A percentile compares a stretch with the other conserved stretches of the same genome.
Evolutionary conservation across 306 rosid genomes (phyloP).

Genomic region (Lotus japonicus): DNA sequence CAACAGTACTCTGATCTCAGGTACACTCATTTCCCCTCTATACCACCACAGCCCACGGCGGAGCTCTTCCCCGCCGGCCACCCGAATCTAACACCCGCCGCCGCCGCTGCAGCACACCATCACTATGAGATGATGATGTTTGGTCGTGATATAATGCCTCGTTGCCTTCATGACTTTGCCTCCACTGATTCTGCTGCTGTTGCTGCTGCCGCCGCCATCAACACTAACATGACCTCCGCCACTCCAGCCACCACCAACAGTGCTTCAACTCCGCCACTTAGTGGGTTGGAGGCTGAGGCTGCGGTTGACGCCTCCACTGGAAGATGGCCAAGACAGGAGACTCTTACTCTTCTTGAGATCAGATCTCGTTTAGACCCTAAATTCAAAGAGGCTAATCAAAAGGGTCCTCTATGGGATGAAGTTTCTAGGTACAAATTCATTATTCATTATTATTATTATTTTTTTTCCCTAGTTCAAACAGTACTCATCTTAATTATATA

Average conservation of each 20-base stretch:
- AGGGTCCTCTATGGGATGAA: conserved; percentile 98
- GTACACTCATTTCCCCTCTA: conserved; percentile 40
- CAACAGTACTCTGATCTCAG: conserved; percentile 55
- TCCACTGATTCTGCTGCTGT: conserved; percentile 37
- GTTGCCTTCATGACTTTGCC: conserved; percentile 45
- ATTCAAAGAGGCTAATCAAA: conserved; percentile 94
- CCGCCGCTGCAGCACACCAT: conserved; percentile 7
- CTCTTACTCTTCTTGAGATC: conserved; percentile 93
- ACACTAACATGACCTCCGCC: background rate
- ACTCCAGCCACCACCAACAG: conserved; percentile 30
- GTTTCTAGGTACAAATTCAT: conserved; percentile 68
- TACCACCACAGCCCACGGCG: conserved; percentile 34
- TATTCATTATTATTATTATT: background rate
- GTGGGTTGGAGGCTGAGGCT: conserved; percentile 54
- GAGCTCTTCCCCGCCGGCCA: conserved; percentile 54
- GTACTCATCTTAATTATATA: background rate
- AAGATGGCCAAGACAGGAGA: conserved; percentile 95
- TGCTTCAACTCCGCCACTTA: conserved; percentile 49
- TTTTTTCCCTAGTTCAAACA: background rate
- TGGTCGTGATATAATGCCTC: conserved; percentile 45
- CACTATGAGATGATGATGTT: conserved; percentile 73
- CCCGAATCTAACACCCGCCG: conserved; percentile 23
- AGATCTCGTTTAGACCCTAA: conserved; percentile 92
- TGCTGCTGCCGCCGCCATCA: background rate
- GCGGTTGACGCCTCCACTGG: conserved; percentile 57